These are phyloP conservation scores for Saccharomycopsis sp. DNA, from an alignment of 805 yeast species.

Conservation along the genomic window DNA sequence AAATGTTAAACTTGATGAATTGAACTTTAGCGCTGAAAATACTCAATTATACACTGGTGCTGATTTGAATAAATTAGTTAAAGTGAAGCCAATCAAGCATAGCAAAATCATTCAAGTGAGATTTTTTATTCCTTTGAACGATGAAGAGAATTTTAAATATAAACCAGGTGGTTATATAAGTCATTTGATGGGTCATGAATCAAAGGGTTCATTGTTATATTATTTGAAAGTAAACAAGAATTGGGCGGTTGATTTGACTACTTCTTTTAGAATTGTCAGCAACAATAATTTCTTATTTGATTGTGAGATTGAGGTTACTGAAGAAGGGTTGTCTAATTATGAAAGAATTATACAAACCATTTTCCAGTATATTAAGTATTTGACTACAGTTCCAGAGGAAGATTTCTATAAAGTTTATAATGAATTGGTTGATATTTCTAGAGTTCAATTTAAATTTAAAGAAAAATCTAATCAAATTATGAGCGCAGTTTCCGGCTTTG, in stretches of 20 bases:
- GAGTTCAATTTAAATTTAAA: constrained; percentile 66
- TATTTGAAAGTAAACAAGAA: constrained; percentile 56
- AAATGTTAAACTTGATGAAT: constrained; percentile 8
- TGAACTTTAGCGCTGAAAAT: constrained; percentile 2
- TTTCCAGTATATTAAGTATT: constrained; percentile 61
- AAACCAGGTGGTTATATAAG: constrained; percentile 67
- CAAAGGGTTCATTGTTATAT: constrained; percentile 73
- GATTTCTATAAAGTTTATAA: constrained; percentile 58
- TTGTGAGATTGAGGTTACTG: constrained; percentile 71
- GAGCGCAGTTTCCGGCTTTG: constrained; percentile 62
- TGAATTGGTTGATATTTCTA: constrained; percentile 67
- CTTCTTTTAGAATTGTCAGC: constrained; percentile 63
- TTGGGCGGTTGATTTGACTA: constrained; percentile 74
- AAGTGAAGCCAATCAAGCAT: constrained; percentile 81
- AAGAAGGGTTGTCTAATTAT: constrained; percentile 59
- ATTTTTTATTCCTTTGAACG: constrained; percentile 70
- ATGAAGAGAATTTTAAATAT: constrained; percentile 54
- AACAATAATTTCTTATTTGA: constrained; percentile 61
- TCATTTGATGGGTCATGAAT: constrained; percentile 90
- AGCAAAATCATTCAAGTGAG: constrained; percentile 56
- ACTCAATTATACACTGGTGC: constrained; percentile 41
- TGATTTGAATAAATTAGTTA: constrained; percentile 47
- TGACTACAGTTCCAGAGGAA: constrained; percentile 54
- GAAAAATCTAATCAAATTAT: constrained; percentile 66
- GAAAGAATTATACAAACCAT: constrained; percentile 48